Evolutionary conservation across 1,139 yeast genomes (phyloP), one percentile per base, ranked within the genome.

Genomic region (Diutina scorzettiae): DNA sequence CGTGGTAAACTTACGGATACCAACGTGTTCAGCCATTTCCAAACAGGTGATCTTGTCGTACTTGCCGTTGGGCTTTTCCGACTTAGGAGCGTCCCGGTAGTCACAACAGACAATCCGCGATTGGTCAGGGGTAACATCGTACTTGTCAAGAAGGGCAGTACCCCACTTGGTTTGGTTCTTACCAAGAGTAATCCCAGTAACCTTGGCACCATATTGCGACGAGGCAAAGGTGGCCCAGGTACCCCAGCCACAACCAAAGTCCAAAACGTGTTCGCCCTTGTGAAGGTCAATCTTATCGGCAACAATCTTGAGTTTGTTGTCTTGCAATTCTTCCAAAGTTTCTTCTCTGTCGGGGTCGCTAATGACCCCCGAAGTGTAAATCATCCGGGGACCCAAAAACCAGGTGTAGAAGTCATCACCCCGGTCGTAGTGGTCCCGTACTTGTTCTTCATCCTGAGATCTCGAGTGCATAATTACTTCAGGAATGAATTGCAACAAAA

Each of bases 1-100:
- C 31, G 82, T 56, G 42, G 76, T 64, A 52, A 86, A 82, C 59
- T 87, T 81, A 63, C 95, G 79, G 53, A 86, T 81, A 58, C 96
- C 96, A 58, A 86, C 96, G 61, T 86, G 96, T 70, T 86, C 96
- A 34, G 95, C 89, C 96, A 86, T 86, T 69, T 86, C 96, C 60
- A 86, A 72, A 65, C 94, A 83, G 43, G 94, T 81, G 57, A 86
- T 86, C 63, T 86, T 85, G 67, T 86, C 79, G 64, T 86, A 86
- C 61, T 76, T 73, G 46, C 85, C 86, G 48, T 60, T 64, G 31
- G 60, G 54, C 54, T 63, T 66, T 37, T 60, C 59, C 30, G 93
- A 82, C 40, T 41, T 39, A 9, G 96, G 96, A 42, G 95, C 74
- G 58, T 86, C 96, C 64, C 96, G 81, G 70, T 87, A 86, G 63